Base-by-base conservation (phyloP, 805 yeast genomes). In the Candida endomychidarum region DNA sequence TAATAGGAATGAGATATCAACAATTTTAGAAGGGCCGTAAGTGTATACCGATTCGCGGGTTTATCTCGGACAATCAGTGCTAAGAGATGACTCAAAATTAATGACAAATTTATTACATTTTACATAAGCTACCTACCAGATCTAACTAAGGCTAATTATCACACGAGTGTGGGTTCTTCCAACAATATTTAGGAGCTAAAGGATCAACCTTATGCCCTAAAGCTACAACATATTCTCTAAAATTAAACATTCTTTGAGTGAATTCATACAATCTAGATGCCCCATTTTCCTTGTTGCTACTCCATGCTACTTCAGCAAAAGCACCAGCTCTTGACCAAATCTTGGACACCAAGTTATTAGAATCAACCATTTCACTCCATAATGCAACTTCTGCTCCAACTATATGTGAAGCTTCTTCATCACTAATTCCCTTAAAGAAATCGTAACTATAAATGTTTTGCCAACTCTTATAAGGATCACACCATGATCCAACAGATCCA, bases 391-490 rank as follows among this genome's bases (percentile, higher is more conserved):
- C 72, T 2, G 63, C 71, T 2, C 74, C 74, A 29, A 65, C 35
- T 17, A 69, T 54, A 33, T 58, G 67, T 14, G 31, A 19, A 8
- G 46, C 43, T 48, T 68, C 63, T 5, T 37, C 52, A 1, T 41
- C 53, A 11, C 67, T 64, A 27, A 68, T 53, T 34, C 53, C 53
- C 9, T 50, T 52, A 12, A 60, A 46, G 38, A 67, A 51, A 41
- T 67, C 72, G 39, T 48, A 65, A 41, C 53, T 50, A 47, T 67
- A 68, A 31, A 69, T 65, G 37, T 67, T 47, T 45, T 68, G 73
- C 70, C 70, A 69, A 1, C 67, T 63, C 48, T 67, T 69, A 53
- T 69, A 69, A 6, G 74, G 73, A 19, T 57, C 65, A 45, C 74
- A 67, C 67, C 69, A 66, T 2, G 66, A 58, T 6, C 71, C 70